Evolutionary conservation across 306 rosid genomes (phyloP).

Genomic region (Myrica gale): DNA sequence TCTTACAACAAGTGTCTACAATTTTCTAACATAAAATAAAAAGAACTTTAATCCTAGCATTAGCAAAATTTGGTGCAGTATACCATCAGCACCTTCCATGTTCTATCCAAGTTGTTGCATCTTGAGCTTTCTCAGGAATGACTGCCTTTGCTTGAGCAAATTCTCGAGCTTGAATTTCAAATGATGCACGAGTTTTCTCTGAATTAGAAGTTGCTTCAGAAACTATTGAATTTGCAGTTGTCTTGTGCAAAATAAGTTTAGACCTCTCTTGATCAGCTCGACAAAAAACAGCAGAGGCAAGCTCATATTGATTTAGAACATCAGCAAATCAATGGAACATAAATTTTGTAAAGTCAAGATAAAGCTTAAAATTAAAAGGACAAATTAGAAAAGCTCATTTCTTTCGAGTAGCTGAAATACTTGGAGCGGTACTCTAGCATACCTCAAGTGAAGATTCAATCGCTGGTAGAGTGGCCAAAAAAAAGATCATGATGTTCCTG

Average conservation of each 20-base stretch:
- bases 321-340: conserved; percentile 71
- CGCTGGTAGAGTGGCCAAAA: conserved; percentile 77
- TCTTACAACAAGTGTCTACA: no score
- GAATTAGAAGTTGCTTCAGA: conserved; percentile 72
- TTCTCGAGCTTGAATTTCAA: conserved; percentile 85
- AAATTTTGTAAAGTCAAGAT: conserved; percentile 32
- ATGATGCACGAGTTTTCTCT: conserved; percentile 67
- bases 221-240: conserved; percentile 82
- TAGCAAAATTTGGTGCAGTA: no score
- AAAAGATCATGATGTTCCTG: conserved; percentile 97
- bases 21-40: no score
- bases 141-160: conserved; percentile 70
- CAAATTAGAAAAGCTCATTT: conserved; percentile 5
- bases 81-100: conserved; percentile 50
- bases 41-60: no score
- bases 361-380: conserved; percentile 15
- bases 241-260: conserved; percentile 62
- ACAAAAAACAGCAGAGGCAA: conserved; percentile 56
- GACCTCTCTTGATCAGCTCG: conserved; percentile 92
- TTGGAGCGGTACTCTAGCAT: conserved; percentile 21
- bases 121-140: conserved; percentile 90
- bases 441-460: conserved; percentile 96
- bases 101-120: conserved; percentile 86
- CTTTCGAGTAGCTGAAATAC: conserved; percentile 14
- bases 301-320: conserved; percentile 70